Evolutionary conservation across 2,329 filamentous ascomycete species (phyloP), one percentile per base, ranked within the genome.

Genomic region (Penicillium vulpinum): DNA sequence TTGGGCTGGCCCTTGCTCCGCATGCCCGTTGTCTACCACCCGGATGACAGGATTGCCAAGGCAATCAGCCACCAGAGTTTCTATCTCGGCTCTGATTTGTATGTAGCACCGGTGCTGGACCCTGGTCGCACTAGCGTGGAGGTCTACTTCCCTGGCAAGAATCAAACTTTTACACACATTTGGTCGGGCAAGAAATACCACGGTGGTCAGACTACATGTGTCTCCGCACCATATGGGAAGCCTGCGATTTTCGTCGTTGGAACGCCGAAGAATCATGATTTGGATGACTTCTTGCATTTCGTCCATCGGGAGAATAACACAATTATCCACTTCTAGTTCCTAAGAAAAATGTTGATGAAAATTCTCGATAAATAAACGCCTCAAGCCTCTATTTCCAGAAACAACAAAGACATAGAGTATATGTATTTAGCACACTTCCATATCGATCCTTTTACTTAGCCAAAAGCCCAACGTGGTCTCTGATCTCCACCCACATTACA

Each of bases 1-100:
- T 35, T 51, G 16, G 62, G 62, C 29, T 66, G 64, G 64, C 62
- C 65, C 28, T 53, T 67, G 52, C 50, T 66, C 11, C 54, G 65
- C 16, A 66, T 67, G 65, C 65, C 65, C 1, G 65, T 67, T 4
- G 44, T 67, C 39, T 67, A 67, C 39, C 57, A 67, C 50, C 62
- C 65, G 2, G 45, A 59, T 7, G 65, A 66, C 5, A 8, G 5
- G 2, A 47, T 57, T 31, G 65, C 61, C 1, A 64, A 62, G 48
- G 40, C 49, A 2, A 66, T 66, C 50, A 66, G 65, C 58, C 64
- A 61, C 43, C 56, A 66, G 46, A 66, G 65, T 57, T 67, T 61
- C 54, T 66, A 59, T 43, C 59, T 67, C 4, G 65, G 63, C 1
- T 36, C 60, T 6, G 62, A 67, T 26, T 43, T 67, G 11, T 66